These are phyloP conservation scores for Ophiosphaerella narmari DNA, from an alignment of 2,329 filamentous ascomycete genomes.

Conservation along the genomic window DNA sequence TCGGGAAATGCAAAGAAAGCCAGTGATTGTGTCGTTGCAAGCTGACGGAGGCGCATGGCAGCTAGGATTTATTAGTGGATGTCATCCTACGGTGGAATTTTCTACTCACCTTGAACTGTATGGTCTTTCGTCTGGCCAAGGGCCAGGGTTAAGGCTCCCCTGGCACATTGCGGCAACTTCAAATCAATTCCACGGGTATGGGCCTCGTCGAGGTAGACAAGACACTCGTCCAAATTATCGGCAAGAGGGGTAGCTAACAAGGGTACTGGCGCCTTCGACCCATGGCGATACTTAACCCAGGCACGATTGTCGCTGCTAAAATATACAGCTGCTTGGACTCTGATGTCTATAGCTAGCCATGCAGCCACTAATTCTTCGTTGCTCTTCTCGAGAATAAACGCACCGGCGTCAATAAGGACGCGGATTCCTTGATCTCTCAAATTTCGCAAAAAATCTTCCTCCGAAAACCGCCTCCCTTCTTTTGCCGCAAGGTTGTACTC, in stretches of 20 bases:
- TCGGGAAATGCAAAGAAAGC: conserved; percentile 60
- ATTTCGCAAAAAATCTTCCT: conserved; percentile 1
- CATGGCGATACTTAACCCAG: background rate
- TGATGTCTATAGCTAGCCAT: conserved; percentile 53
- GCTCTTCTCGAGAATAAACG: conserved; percentile 66
- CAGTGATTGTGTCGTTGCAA: conserved; percentile 60
- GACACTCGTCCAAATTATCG: conserved; percentile 52
- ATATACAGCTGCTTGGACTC: background rate
- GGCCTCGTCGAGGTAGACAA: conserved; percentile 71
- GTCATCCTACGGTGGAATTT: too few species aligned
- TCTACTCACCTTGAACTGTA: too few species aligned
- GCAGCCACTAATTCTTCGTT: conserved; percentile 46
- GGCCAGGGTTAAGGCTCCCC: too few species aligned
- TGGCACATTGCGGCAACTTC: conserved; percentile 53
- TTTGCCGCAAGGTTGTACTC: conserved; percentile 41
- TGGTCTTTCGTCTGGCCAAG: too few species aligned
- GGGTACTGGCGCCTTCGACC: background rate
- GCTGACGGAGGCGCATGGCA: conserved; percentile 66
- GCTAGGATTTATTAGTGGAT: conserved; percentile 45
- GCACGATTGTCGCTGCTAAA: background rate
- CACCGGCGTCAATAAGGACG: conserved; percentile 71
- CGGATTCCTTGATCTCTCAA: conserved; percentile 47
- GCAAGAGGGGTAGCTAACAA: background rate
- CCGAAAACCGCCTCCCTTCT: too few species aligned
- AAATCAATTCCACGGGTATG: conserved; percentile 74